These are phyloP conservation scores for Diplocarpon rosae DNA, from an alignment of 2,329 filamentous ascomycete genomes.

Conservation along the genomic window DNA sequence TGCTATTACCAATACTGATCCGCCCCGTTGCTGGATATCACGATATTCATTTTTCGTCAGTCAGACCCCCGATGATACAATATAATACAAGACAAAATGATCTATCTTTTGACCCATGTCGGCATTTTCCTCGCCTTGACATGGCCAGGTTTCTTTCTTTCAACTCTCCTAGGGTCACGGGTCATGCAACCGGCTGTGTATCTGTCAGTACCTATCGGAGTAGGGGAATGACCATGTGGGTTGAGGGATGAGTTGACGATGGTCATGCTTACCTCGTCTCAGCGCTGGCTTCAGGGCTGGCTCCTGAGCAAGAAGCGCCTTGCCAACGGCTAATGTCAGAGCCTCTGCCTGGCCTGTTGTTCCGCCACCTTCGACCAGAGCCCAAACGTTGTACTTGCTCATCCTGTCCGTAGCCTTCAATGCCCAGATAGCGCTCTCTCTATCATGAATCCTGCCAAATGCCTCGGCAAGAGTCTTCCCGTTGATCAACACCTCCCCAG, in stretches of 20 bases:
- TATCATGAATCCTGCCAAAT: conserved; percentile 83
- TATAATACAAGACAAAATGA: conserved; percentile 22
- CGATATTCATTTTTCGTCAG: not conserved
- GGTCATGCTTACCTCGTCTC: conserved; percentile 62
- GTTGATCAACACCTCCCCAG: conserved; percentile 82
- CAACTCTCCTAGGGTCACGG: conserved; percentile 80
- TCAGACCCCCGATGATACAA: conserved; percentile 13
- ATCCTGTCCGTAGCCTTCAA: conserved; percentile 70
- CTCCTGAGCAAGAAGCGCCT: conserved; percentile 82
- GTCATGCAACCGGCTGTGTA: conserved; percentile 78
- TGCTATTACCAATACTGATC: not conserved
- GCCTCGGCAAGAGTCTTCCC: conserved; percentile 72
- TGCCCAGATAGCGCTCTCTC: conserved; percentile 89
- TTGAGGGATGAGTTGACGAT: not conserved
- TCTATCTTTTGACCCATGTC: conserved; percentile 76
- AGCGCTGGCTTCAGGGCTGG: conserved; percentile 80
- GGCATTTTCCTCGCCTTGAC: conserved; percentile 97
- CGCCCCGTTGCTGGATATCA: not conserved
- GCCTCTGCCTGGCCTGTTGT: conserved; percentile 94
- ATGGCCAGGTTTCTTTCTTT: conserved; percentile 95
- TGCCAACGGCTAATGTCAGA: conserved; percentile 78
- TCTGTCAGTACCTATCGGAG: conserved; percentile 19
- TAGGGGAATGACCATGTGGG: not conserved
- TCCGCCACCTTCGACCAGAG: conserved; percentile 71
- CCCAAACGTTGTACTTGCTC: conserved; percentile 97